Evolutionary conservation across 2,329 filamentous ascomycete genomes (phyloP).

Genomic region (Knufia fluminis): DNA sequence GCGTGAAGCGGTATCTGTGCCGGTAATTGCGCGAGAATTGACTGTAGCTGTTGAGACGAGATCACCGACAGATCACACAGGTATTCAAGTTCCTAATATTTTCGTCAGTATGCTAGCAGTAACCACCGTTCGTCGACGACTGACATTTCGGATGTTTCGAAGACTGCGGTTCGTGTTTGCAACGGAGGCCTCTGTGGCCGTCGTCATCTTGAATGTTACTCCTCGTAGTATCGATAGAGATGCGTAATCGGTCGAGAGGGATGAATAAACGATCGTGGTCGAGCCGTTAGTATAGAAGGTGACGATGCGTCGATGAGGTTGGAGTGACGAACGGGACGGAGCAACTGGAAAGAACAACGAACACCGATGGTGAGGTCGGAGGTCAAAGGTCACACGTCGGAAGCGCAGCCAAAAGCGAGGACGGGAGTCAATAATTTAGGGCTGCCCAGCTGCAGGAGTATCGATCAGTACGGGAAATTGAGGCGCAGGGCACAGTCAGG

Average conservation of each 20-base stretch:
- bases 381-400: background rate
- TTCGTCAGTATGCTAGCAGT: slow-evolving; percentile 8
- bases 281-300: background rate
- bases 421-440: background rate
- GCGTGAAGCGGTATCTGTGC: slow-evolving; percentile 42
- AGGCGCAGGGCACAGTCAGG: slow-evolving; percentile 2
- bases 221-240: background rate
- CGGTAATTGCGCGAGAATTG: slow-evolving; percentile 66
- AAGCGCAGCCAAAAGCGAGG: background rate
- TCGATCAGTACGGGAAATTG: background rate
- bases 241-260: background rate
- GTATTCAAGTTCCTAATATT: slow-evolving; percentile 73
- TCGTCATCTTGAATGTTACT: slow-evolving; percentile 10
- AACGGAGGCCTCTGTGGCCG: slow-evolving; percentile 28
- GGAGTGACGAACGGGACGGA: background rate
- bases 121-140: slow-evolving; percentile 14
- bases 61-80: slow-evolving; percentile 77
- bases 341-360: background rate
- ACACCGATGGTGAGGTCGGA: background rate
- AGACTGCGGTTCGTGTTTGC: slow-evolving; percentile 74
- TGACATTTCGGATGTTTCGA: slow-evolving; percentile 63
- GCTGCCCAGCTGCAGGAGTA: background rate
- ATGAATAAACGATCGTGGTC: background rate
- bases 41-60: slow-evolving; percentile 62
- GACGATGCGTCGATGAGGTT: background rate